Evolutionary conservation across 2,329 filamentous ascomycete genomes (phyloP).

Genomic region (Shiraia sp.): DNA sequence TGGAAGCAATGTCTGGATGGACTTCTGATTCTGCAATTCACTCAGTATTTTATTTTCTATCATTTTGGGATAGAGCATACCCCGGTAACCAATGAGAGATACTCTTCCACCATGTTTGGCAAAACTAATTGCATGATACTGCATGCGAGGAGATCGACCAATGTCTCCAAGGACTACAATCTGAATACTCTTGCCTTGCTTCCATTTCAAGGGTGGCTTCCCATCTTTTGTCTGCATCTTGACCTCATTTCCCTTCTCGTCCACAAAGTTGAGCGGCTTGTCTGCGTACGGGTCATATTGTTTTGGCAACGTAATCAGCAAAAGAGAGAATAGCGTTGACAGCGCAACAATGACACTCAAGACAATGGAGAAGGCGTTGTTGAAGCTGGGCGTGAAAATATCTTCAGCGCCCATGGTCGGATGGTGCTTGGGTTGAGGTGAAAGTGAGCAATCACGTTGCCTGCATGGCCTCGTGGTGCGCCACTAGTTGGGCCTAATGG

Average conservation of each 20-base stretch:
- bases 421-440: conserved; percentile 13
- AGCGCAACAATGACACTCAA: conserved; percentile 47
- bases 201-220: conserved; percentile 23
- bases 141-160: conserved; percentile 94
- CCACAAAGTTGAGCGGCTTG: conserved; percentile 23
- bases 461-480: conserved; percentile 17
- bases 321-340: conserved; percentile 54
- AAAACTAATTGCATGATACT: conserved; percentile 94
- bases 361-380: conserved; percentile 39
- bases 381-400: conserved; percentile 22
- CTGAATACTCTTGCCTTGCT: conserved; percentile 63
- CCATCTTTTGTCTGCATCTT: conserved; percentile 24
- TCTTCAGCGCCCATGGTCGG: conserved; percentile 40
- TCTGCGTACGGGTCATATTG: conserved; percentile 52
- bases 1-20: conserved; percentile 74
- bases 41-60: not conserved
- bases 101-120: conserved; percentile 80
- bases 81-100: conserved; percentile 84
- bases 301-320: conserved; percentile 58
- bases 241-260: conserved; percentile 28
- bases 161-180: conserved; percentile 94
- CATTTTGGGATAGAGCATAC: conserved; percentile 48
- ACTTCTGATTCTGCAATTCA: conserved; percentile 69
- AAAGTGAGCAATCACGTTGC: conserved; percentile 19
- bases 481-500: conserved; percentile 14